phyloP scores from a whole-genome alignment of 2,329 filamentous ascomycete genomes.

The Penicillium concentricum region DNA sequence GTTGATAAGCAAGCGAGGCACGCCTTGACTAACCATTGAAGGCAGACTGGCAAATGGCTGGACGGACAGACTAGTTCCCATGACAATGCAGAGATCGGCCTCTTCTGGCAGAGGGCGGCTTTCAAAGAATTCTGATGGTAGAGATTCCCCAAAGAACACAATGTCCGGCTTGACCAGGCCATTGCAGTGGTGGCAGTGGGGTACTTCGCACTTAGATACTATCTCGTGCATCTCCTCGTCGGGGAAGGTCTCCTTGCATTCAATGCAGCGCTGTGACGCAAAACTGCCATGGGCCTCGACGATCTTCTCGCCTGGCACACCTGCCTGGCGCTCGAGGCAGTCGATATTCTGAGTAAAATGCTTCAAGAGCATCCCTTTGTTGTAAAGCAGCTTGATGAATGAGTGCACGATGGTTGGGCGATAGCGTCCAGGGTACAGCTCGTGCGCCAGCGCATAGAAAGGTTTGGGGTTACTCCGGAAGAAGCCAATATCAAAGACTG shows the following conservation, averaged over 20 bases:
- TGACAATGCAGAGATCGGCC: conserved; percentile 77
- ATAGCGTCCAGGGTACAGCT: conserved; percentile 88
- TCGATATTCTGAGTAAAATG: conserved; percentile 98
- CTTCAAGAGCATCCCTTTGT: conserved; percentile 75
- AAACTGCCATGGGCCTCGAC: conserved; percentile 96
- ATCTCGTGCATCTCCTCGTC: conserved; percentile 70
- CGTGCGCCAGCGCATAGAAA: conserved; percentile 88
- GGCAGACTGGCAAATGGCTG: conserved; percentile 87
- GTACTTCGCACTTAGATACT: conserved; percentile 66
- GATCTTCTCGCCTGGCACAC: conserved; percentile 76
- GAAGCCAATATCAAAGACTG: conserved; percentile 89
- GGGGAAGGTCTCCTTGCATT: conserved; percentile 73
- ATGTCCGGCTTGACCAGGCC: conserved; percentile 92
- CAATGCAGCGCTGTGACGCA: conserved; percentile 84
- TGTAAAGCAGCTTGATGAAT: conserved; percentile 78
- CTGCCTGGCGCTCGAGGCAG: conserved; percentile 83
- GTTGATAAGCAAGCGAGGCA: conserved; percentile 84
- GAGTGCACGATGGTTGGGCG: conserved; percentile 85
- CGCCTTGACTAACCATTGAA: conserved; percentile 57
- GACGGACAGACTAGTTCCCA: conserved; percentile 85
- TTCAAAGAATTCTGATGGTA: conserved; percentile 65
- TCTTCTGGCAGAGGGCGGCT: conserved; percentile 55
- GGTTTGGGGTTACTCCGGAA: conserved; percentile 81
- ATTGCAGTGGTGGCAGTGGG: conserved; percentile 67
- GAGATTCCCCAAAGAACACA: conserved; percentile 82